Evolutionary conservation across 768 basidiomycete species (phyloP).

Genomic region (Gelatoporia subvermispora): DNA sequence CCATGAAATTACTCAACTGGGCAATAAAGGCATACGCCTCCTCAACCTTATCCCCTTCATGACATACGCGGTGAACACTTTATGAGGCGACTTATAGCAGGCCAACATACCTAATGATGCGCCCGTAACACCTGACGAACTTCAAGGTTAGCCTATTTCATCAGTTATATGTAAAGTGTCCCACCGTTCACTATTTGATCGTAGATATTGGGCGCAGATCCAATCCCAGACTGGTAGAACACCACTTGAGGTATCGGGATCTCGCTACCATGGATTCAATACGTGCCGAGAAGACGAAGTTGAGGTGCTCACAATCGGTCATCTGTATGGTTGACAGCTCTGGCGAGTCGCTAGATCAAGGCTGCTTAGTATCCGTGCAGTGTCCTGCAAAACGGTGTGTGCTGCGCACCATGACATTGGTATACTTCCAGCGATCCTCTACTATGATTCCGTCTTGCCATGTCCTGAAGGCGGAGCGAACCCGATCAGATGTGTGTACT

Average conservation of each 20-base stretch:
- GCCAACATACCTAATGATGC: slow-evolving; percentile 46
- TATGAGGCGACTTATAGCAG: slow-evolving; percentile 4
- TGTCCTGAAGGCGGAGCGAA: slow-evolving; percentile 38
- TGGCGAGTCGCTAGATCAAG: slow-evolving; percentile 22
- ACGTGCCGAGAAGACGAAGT: too few species aligned
- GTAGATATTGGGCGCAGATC: slow-evolving; percentile 51
- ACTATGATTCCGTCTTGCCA: slow-evolving; percentile 57
- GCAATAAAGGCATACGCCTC: slow-evolving; percentile 79
- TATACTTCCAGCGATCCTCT: slow-evolving; percentile 26
- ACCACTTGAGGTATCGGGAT: slow-evolving; percentile 27
- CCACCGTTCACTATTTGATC: slow-evolving; percentile 58
- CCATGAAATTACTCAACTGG: slow-evolving; percentile 53
- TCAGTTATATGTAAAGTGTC: slow-evolving; percentile 3
- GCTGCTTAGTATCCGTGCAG: too few species aligned
- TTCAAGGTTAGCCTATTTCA: slow-evolving; percentile 2
- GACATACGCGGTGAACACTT: too few species aligned
- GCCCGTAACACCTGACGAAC: slow-evolving; percentile 53
- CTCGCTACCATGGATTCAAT: slow-evolving; percentile 5
- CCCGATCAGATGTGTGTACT: neutral
- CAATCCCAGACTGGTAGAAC: slow-evolving; percentile 37
- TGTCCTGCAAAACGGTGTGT: too few species aligned
- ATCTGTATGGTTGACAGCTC: slow-evolving; percentile 27
- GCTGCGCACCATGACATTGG: slow-evolving; percentile 25
- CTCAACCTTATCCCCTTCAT: slow-evolving; percentile 68
- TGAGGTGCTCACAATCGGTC: slow-evolving; percentile 23